These are phyloP conservation scores for Eucalyptus pauciflora DNA, from an alignment of 345 rosid genomes.

Conservation along the genomic window DNA sequence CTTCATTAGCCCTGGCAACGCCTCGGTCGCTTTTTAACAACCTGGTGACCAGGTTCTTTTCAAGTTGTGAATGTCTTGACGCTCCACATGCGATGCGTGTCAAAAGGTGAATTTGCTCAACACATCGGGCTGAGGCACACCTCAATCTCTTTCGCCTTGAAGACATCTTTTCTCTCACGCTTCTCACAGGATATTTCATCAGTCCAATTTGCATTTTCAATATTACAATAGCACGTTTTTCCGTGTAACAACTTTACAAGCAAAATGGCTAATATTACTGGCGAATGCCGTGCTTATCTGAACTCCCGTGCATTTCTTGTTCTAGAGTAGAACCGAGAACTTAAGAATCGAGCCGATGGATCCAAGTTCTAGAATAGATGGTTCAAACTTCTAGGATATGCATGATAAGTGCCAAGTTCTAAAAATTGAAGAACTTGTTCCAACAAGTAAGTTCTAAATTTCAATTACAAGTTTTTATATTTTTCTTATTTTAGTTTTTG, in stretches of 20 bases:
- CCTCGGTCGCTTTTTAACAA: background rate
- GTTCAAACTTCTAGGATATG: accelerated
- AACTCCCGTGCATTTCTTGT: background rate
- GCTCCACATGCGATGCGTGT: background rate
- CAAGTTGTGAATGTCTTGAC: background rate
- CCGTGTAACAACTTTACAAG: background rate
- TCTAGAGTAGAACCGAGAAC: no score
- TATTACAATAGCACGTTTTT: background rate
- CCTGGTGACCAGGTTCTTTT: background rate
- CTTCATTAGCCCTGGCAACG: background rate
- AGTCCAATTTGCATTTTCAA: background rate
- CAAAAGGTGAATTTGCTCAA: background rate
- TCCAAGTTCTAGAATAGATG: accelerated
- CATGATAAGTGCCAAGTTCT: no score
- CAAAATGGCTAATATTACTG: background rate
- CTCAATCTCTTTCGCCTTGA: background rate
- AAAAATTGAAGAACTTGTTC: accelerated
- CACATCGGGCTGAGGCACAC: background rate
- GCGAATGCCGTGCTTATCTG: accelerated
- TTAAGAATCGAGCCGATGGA: accelerated
- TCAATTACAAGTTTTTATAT: accelerated
- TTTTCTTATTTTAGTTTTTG: no score
- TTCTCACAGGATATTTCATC: background rate
- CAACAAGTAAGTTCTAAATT: accelerated
- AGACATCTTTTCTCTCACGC: background rate